These are phyloP conservation scores for Strobilomyces dryophilus DNA, from an alignment of 768 basidiomycete species.

Conservation along the genomic window DNA sequence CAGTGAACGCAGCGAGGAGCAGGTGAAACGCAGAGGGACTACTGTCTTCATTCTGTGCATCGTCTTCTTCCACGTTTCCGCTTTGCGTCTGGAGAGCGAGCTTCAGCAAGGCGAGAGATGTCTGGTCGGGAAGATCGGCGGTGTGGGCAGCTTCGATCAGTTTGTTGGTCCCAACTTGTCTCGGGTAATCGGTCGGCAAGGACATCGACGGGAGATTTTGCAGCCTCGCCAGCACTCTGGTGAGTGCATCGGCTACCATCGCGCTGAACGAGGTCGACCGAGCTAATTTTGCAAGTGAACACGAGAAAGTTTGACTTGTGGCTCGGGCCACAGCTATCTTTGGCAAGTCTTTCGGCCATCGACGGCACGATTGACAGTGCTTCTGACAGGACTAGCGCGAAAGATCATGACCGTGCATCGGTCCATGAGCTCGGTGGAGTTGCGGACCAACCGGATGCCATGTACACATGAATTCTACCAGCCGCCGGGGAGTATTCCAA, in stretches of 20 bases:
- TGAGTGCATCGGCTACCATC: slow-evolving; percentile 35
- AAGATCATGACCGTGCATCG: too few relatives aligned
- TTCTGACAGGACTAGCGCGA: too few relatives aligned
- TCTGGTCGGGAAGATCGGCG: slow-evolving; percentile 66
- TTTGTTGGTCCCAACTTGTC: slow-evolving; percentile 67
- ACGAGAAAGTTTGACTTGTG: background rate
- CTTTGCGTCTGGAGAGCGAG: slow-evolving; percentile 71
- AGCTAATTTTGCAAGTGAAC: background rate
- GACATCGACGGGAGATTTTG: slow-evolving; percentile 86
- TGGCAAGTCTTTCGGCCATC: background rate
- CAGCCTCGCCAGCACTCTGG: slow-evolving; percentile 59
- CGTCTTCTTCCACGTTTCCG: slow-evolving; percentile 47
- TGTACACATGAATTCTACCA: too few relatives aligned
- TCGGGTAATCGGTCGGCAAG: slow-evolving; percentile 93
- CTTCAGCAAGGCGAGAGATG: slow-evolving; percentile 76
- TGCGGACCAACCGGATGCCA: too few relatives aligned
- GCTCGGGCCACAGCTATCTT: background rate
- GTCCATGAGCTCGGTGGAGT: too few relatives aligned
- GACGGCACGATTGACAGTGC: too few relatives aligned
- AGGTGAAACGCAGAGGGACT: slow-evolving; percentile 87
- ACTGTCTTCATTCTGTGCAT: slow-evolving; percentile 33
- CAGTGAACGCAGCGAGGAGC: slow-evolving; percentile 86
- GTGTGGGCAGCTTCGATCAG: slow-evolving; percentile 82
- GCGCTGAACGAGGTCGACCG: background rate
- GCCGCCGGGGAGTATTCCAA: too few relatives aligned